Conservation (phyloP, 139 green algal species). For the Picochlorum sp. region DNA sequence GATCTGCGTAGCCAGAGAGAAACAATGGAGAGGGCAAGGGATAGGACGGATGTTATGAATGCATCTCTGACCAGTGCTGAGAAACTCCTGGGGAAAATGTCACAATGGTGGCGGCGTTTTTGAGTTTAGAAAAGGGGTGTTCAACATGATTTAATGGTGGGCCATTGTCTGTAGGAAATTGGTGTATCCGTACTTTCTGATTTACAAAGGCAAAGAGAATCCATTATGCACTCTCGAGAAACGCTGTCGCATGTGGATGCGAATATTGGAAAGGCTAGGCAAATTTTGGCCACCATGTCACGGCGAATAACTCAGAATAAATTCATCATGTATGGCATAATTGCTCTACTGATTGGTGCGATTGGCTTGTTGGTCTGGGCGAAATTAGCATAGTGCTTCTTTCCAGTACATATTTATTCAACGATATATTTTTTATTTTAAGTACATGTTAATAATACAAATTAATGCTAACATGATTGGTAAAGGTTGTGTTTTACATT, state of each 20-base stretch:
- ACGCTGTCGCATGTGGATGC: constrained; percentile 82
- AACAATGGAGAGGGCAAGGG: constrained; percentile 27
- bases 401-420: not conserved
- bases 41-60: constrained; percentile 20
- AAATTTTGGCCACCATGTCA: constrained; percentile 75
- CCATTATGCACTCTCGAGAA: constrained; percentile 73
- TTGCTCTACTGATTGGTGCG: constrained; percentile 24
- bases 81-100: constrained; percentile 22
- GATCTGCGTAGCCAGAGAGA: constrained; percentile 42
- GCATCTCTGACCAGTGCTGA: constrained; percentile 22
- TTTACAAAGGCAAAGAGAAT: constrained; percentile 85
- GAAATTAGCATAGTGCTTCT: constrained; percentile 22
- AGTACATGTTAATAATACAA: not conserved
- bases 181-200: constrained; percentile 83
- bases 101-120: constrained; percentile 22
- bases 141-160: not conserved
- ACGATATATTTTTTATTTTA: not conserved
- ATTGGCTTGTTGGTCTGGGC: constrained; percentile 44
- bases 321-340: constrained; percentile 41
- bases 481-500: not conserved
- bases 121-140: not conserved
- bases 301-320: constrained; percentile 84
- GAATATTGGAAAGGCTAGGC: constrained; percentile 71
- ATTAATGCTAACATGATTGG: not conserved
- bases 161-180: constrained; percentile 62